phyloP scores from a whole-genome alignment of 352 stramenopile species.

The Globisporangium yorkense region DNA sequence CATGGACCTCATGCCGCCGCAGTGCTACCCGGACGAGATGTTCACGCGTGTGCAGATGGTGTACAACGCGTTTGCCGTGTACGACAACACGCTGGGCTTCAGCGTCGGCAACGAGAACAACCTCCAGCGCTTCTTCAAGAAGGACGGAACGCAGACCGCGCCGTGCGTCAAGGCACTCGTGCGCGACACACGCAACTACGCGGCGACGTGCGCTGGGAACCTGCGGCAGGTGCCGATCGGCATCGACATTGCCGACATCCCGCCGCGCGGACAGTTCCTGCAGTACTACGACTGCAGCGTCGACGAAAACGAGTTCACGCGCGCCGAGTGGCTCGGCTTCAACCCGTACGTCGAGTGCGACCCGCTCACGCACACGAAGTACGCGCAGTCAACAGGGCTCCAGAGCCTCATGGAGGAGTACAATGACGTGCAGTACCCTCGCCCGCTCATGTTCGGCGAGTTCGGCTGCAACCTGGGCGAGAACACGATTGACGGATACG shows the following conservation, averaged over 20 bases:
- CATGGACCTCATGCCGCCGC: slow-evolving; percentile 21
- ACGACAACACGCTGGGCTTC: slow-evolving; percentile 54
- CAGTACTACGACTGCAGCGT: slow-evolving; percentile 45
- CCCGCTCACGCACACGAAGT: slow-evolving; percentile 27
- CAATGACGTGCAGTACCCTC: slow-evolving; percentile 25
- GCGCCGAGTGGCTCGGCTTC: slow-evolving; percentile 39
- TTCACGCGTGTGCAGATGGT: slow-evolving; percentile 37
- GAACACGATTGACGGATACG: slow-evolving; percentile 47
- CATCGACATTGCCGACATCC: slow-evolving; percentile 39
- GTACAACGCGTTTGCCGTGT: slow-evolving; percentile 52
- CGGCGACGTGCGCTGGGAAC: slow-evolving; percentile 19
- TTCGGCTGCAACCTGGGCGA: slow-evolving; percentile 44
- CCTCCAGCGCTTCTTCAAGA: slow-evolving; percentile 13
- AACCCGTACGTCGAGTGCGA: slow-evolving; percentile 61
- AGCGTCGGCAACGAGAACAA: slow-evolving; percentile 53
- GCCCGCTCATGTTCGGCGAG: slow-evolving; percentile 51
- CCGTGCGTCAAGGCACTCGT: slow-evolving; percentile 47
- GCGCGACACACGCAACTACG: slow-evolving; percentile 38
- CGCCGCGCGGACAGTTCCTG: slow-evolving; percentile 26
- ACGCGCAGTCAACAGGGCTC: slow-evolving; percentile 31
- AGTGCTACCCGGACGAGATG: slow-evolving; percentile 40
- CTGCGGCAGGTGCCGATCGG: slow-evolving; percentile 42
- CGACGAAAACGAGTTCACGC: slow-evolving; percentile 33
- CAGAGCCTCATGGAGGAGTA: slow-evolving; percentile 44
- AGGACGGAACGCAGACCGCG: slow-evolving; percentile 17